Evolutionary conservation across 2,329 filamentous ascomycete species (phyloP), one percentile per base, ranked within the genome.

Genomic region (Fusarium floridanum): DNA sequence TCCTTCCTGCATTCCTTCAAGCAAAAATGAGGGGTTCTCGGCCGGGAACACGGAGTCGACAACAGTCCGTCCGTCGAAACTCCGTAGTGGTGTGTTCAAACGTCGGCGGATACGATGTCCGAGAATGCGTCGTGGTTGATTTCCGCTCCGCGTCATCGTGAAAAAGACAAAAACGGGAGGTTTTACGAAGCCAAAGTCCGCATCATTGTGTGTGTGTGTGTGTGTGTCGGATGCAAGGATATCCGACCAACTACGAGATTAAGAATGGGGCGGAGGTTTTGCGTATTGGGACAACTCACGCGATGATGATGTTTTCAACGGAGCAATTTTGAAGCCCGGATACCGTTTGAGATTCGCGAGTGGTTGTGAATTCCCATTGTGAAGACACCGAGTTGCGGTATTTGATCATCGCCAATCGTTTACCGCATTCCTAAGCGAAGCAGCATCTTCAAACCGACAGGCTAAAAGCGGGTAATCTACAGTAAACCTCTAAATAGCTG

Each of bases 31-130:
- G 55, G 70, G 61, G 66, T 53, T 69, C 65, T 72, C 61, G 66
- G 57, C 61, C 70, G 70, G 70, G 65, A 70, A 20, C 37, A 55
- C 70, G 70, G 70, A 61, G 27, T 73, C 20, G 39, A 11, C 2
- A 53, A 61, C 10, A 66, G 24, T 41, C 56, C 67, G 66, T n/a
- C 41, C 50, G 67, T 53, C 37, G 36, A 43, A 70, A 56, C 32
- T 53, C 3, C 16, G 56, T 53, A 37, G 66, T 72, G 70, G 39
- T 67, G 57, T 63, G 57, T 9, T 59, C 2, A 20, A 8, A 34
- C 32, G 8, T 43, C 57, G 37, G 57, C 37, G 24, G 37, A 27
- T 29, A n/a, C 22, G 10, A 37, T 57, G 56, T 27, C 36, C 20
- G 56, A 39, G 56, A 32, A 24, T 59, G 16, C 56, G 61, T 9